Conservation (phyloP, 208 protist species). For the Endotrypanum monterogeii region DNA sequence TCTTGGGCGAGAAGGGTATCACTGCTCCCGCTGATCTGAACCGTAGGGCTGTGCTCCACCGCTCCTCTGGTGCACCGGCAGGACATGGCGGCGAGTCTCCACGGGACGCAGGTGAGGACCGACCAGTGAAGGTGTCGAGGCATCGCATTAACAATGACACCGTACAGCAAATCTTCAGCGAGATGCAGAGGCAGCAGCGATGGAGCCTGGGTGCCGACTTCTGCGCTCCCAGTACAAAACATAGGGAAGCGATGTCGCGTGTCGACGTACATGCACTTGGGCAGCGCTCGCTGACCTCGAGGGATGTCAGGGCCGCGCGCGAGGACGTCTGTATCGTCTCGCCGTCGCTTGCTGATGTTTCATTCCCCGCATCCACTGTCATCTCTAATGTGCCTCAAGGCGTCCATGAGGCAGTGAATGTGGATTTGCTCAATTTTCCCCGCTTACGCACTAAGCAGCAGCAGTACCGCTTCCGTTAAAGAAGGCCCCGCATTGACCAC, state of each 20-base stretch:
- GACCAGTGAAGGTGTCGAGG: background rate
- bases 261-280: background rate
- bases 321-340: background rate
- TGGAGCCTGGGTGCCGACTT: background rate
- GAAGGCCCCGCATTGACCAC: background rate
- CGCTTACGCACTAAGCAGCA: background rate
- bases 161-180: conserved; percentile 1
- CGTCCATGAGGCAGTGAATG: background rate
- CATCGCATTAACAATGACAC: background rate
- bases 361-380: background rate
- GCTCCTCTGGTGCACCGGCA: background rate
- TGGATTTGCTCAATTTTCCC: conserved; percentile 31
- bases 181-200: background rate
- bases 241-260: background rate
- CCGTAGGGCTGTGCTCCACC: background rate
- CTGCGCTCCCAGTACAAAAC: background rate
- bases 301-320: background rate
- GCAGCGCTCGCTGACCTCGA: background rate
- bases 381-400: background rate
- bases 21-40: background rate
- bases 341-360: background rate
- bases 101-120: background rate
- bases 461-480: background rate
- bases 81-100: background rate
- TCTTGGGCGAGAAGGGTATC: background rate